A percentile compares a stretch with the other conserved stretches of the same genome.
Conservation (phyloP, 176 grass and related monocot species). For the Triticum turgidum region DNA sequence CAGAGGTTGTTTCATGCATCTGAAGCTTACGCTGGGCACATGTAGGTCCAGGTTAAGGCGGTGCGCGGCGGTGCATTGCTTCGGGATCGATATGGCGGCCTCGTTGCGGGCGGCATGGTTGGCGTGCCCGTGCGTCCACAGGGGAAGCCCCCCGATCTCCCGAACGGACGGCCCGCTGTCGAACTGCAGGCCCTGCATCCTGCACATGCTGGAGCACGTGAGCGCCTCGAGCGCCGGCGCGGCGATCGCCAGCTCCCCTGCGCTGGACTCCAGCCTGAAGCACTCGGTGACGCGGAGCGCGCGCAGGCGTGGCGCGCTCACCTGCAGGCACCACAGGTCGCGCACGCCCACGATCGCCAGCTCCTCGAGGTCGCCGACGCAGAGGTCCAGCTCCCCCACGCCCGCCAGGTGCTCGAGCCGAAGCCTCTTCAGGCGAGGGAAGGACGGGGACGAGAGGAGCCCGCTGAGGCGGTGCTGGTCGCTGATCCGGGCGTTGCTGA, state of each 20-base stretch:
- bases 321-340: neutral
- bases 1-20: neutral
- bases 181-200: neutral
- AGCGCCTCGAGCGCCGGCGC: neutral
- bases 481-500: neutral
- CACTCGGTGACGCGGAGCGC: neutral
- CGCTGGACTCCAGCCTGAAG: neutral
- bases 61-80: neutral
- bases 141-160: neutral
- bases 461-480: neutral
- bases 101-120: neutral
- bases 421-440: neutral
- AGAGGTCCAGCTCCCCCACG: neutral
- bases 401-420: neutral
- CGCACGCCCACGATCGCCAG: neutral
- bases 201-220: neutral
- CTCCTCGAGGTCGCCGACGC: neutral
- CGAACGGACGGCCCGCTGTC: neutral
- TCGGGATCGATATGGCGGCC: neutral
- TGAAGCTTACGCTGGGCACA: neutral
- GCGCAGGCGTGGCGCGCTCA: neutral
- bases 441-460: neutral
- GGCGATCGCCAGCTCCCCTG: neutral
- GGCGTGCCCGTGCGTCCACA: conserved; percentile 10
- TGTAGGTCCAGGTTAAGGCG: neutral